Conservation (phyloP, 257 asterid species). For the Solanum boliviense region DNA sequence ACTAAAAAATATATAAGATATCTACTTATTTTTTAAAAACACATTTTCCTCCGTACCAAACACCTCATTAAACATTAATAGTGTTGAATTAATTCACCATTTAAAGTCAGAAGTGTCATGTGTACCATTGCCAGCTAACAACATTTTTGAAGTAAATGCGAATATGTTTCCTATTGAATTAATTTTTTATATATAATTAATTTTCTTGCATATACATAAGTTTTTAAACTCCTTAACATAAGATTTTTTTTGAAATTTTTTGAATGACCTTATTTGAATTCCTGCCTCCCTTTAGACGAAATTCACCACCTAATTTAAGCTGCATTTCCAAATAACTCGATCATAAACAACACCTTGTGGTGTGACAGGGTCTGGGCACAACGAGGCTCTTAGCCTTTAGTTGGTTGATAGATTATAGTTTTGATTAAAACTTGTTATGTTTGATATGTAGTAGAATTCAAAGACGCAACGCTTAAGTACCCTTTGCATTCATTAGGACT, state of each 20-base stretch:
- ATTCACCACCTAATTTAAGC: not conserved
- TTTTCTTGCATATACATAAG: not conserved
- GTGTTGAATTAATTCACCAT: not conserved
- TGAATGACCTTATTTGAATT: not conserved
- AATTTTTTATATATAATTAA: not conserved
- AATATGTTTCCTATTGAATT: not conserved
- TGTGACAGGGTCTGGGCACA: no score
- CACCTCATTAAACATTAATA: not conserved
- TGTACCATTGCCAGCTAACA: not conserved
- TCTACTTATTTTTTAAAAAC: no score
- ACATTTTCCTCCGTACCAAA: no score
- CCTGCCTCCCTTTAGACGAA: not conserved
- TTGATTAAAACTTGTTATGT: not conserved
- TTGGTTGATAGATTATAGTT: no score
- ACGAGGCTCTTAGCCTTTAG: no score
- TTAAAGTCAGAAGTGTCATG: not conserved
- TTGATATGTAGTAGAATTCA: slow-evolving; percentile 1
- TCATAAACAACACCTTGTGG: no score
- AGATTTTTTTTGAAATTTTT: not conserved
- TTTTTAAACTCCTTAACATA: not conserved
- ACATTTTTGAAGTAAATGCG: not conserved
- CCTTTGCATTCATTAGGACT: slow-evolving; percentile 54
- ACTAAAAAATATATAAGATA: no score
- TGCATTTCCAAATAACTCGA: not conserved
- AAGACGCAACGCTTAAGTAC: slow-evolving; percentile 13